Percentiles rank a stretch among this genome's conserved stretches.
Conservation (phyloP, 129 eudicot genomes). For the Arctium lappa region DNA sequence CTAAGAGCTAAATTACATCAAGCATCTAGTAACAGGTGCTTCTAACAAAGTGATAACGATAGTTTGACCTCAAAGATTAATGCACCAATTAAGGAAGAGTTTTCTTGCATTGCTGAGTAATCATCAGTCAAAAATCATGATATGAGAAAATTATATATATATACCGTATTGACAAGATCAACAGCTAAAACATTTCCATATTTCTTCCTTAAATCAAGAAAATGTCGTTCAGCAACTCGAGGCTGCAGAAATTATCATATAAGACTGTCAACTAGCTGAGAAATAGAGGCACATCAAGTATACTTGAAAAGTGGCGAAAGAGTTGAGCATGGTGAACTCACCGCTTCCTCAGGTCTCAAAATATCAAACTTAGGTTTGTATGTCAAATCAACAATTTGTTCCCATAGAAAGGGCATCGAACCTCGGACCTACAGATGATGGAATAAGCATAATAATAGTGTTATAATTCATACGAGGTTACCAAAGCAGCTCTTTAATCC, state of each 20-base stretch:
- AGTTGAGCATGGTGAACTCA: constrained; percentile 26
- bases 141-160: not conserved
- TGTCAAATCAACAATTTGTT: constrained; percentile 81
- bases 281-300: not conserved
- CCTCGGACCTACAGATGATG: constrained; percentile 59
- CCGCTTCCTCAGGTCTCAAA: constrained; percentile 59
- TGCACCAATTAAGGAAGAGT: too few species aligned
- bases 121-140: not conserved
- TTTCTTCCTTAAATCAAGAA: constrained; percentile 74
- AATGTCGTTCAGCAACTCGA: constrained; percentile 65
- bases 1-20: too few species aligned
- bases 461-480: not conserved
- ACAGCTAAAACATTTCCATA: constrained; percentile 78
- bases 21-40: too few species aligned
- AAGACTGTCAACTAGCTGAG: not conserved
- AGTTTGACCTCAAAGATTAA: too few species aligned
- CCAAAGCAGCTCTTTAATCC: too few species aligned
- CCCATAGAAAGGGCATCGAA: constrained; percentile 79
- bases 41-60: too few species aligned
- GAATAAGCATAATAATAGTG: not conserved
- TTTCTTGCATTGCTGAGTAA: not conserved
- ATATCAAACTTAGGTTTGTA: constrained; percentile 78
- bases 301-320: not conserved
- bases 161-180: constrained; percentile 81
- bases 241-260: constrained; percentile 38